Evolutionary conservation across 148 eudicot species (phyloP).

Genomic region (Simmondsia chinensis): DNA sequence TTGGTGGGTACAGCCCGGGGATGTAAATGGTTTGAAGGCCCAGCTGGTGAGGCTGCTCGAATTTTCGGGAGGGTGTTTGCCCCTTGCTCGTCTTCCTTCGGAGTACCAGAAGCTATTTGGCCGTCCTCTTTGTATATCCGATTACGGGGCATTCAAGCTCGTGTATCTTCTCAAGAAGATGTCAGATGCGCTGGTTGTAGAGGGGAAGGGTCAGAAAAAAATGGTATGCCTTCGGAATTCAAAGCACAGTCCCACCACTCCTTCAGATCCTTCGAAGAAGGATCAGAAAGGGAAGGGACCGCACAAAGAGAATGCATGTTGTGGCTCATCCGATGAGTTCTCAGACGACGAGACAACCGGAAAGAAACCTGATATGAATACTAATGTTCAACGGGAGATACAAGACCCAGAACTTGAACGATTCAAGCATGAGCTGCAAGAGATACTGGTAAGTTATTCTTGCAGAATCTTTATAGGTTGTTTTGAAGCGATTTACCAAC

Average conservation of each 20-base stretch:
- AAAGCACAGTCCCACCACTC: conserved; percentile 28
- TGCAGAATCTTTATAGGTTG: conserved; percentile 46
- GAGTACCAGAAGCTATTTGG: conserved; percentile 78
- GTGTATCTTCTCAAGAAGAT: conserved; percentile 75
- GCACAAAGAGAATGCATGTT: conserved; percentile 31
- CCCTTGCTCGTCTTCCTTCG: conserved; percentile 49
- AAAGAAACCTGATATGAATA: conserved; percentile 10
- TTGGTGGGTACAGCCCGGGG: conserved; percentile 83
- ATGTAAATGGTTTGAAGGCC: conserved; percentile 62
- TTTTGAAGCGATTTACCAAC: conserved; percentile 74
- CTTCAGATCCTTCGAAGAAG: conserved; percentile 26
- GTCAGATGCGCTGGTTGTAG: conserved; percentile 48
- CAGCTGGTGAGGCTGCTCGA: conserved; percentile 77
- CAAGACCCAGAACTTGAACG: conserved; percentile 28
- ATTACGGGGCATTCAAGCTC: conserved; percentile 73
- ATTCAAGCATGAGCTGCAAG: conserved; percentile 80
- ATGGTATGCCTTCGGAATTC: conserved; percentile 41
- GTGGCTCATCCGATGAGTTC: conserved; percentile 66
- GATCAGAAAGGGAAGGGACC: conserved; percentile 49
- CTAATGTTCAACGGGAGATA: conserved; percentile 3
- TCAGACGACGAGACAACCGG: conserved; percentile 56
- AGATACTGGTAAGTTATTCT: conserved; percentile 77
- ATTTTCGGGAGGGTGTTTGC: conserved; percentile 57
- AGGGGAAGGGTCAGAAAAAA: conserved; percentile 61
- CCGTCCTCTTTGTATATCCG: conserved; percentile 65